Conservation (phyloP, 2,329 filamentous ascomycete species). For the Emergomyces africanus region DNA sequence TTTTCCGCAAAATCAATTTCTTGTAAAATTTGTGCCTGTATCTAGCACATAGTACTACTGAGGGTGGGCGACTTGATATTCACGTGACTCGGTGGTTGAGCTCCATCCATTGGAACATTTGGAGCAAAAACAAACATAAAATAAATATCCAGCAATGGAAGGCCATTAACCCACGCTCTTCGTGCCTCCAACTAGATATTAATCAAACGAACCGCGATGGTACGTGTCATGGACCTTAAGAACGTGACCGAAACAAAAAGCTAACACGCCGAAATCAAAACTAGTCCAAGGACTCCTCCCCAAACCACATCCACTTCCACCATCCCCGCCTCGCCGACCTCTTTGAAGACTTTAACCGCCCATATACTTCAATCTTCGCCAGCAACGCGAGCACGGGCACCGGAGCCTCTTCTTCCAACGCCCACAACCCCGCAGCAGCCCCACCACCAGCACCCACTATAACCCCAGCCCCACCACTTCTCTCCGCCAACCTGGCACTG, state of each 20-base stretch:
- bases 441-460: constrained; percentile 1
- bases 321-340: constrained; percentile 36
- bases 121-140: background rate
- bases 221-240: constrained; percentile 1
- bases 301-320: constrained; percentile 37
- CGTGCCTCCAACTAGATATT: background rate
- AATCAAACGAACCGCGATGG: constrained; percentile 12
- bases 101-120: background rate
- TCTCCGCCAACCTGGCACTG: too few species aligned
- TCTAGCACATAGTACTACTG: too few species aligned
- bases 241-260: background rate
- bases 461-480: constrained; percentile 6
- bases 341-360: constrained; percentile 39
- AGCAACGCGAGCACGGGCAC: constrained; percentile 9
- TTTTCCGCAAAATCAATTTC: background rate
- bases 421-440: constrained; percentile 2
- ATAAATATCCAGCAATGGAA: background rate
- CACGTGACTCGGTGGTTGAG: too few species aligned
- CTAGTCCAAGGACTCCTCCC: constrained; percentile 39
- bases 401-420: constrained; percentile 14
- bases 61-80: too few species aligned
- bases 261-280: constrained; percentile 5
- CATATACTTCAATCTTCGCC: constrained; percentile 24
- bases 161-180: background rate
- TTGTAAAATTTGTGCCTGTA: background rate